These are phyloP conservation scores for Noccaea caerulescens DNA, from an alignment of 345 rosid species.

Conservation along the genomic window DNA sequence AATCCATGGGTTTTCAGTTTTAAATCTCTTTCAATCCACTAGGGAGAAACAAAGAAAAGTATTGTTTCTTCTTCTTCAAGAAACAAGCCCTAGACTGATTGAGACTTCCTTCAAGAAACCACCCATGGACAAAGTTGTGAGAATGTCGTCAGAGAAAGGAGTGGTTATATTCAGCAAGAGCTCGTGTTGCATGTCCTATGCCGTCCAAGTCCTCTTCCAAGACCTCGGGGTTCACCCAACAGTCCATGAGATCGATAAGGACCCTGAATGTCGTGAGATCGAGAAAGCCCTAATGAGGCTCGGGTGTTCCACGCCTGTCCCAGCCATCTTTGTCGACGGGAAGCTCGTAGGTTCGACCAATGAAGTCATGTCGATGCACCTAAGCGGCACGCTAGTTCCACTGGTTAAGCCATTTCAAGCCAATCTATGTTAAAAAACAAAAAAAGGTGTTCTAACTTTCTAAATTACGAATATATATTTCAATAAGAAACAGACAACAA, in stretches of 20 bases:
- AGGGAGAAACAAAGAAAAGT: constrained; percentile 3
- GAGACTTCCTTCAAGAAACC: constrained; percentile 26
- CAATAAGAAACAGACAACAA: constrained; percentile 23
- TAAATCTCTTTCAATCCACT: constrained; percentile 5
- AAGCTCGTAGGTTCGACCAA: constrained; percentile 73
- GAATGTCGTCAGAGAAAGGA: constrained; percentile 68
- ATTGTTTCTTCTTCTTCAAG: constrained; percentile 21
- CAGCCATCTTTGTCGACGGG: constrained; percentile 78
- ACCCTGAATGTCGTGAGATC: constrained; percentile 74
- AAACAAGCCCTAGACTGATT: constrained; percentile 25
- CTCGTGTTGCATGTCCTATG: constrained; percentile 77
- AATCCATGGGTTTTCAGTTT: constrained; percentile 24
- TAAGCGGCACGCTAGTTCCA: constrained; percentile 63
- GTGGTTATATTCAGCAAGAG: constrained; percentile 83
- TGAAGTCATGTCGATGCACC: constrained; percentile 81
- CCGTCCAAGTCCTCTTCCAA: constrained; percentile 69
- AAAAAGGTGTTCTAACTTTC: constrained; percentile 25
- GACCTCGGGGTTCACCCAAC: constrained; percentile 68
- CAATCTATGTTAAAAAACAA: constrained; percentile 35
- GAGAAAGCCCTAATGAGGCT: constrained; percentile 77
- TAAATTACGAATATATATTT: constrained; percentile 11
- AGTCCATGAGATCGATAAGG: constrained; percentile 69
- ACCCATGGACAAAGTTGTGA: constrained; percentile 68
- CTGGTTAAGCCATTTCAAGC: constrained; percentile 65
- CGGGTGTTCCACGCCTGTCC: constrained; percentile 67